A percentile compares a stretch with the other conserved stretches of the same genome.
phyloP scores from a whole-genome alignment of 2,329 filamentous ascomycete genomes.

The Remersonia thermophila region DNA sequence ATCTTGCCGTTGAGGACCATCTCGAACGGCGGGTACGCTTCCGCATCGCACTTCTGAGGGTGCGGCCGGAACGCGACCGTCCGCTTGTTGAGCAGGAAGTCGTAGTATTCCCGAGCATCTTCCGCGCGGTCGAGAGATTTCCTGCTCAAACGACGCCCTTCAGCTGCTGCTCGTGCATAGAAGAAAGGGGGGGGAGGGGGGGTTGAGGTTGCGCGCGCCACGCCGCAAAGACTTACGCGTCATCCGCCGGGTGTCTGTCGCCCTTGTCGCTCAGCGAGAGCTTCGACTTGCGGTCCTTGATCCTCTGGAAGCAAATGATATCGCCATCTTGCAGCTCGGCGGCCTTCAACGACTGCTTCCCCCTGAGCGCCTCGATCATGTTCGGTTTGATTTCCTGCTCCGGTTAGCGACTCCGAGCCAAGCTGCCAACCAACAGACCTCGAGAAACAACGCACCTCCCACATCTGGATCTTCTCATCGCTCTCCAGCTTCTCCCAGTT shows the following conservation, averaged over 20 bases:
- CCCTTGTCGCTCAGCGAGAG: constrained; percentile 26
- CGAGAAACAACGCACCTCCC: constrained; percentile 64
- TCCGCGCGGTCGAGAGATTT: constrained; percentile 42
- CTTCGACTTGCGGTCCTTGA: constrained; percentile 35
- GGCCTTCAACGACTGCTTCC: constrained; percentile 75
- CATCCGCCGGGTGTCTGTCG: constrained; percentile 27
- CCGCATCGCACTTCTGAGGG: constrained; percentile 40
- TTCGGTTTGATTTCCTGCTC: constrained; percentile 80
- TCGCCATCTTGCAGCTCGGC: constrained; percentile 96
- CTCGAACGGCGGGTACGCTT: constrained; percentile 55
- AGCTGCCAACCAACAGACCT: no score
- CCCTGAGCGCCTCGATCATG: constrained; percentile 93
- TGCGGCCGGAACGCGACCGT: constrained; percentile 66
- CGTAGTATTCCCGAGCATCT: constrained; percentile 80
- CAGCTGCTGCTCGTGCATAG: constrained; percentile 3
- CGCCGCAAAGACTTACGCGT: constrained; percentile 20
- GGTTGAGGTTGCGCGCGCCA: no score
- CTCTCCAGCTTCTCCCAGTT: constrained; percentile 65
- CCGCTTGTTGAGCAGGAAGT: constrained; percentile 78
- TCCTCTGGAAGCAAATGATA: constrained; percentile 84
- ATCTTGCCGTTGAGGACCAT: constrained; percentile 78
- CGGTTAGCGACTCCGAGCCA: constrained; percentile 17
- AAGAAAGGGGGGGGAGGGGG: no score
- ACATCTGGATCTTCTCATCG: constrained; percentile 55
- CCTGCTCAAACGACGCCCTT: constrained; percentile 14